Evolutionary conservation across 108 stramenopile species (phyloP), one percentile per base, ranked within the genome.

Genomic region (Skeletonema tropicum): DNA sequence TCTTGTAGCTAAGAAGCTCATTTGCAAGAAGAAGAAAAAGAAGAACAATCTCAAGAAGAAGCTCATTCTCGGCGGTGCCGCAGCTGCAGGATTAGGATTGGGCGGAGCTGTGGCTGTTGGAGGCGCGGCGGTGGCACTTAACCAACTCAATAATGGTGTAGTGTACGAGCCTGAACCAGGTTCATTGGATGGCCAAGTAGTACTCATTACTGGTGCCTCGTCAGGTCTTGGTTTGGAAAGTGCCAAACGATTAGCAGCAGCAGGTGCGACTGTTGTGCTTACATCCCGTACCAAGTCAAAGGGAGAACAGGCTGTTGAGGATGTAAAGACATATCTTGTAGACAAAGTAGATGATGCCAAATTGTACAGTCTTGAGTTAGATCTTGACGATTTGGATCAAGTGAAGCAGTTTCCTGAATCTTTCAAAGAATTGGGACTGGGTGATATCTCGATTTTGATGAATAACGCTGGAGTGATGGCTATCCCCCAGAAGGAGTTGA

Each of bases 381-480:
- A 92, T 74, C 67, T 92, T 41, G 83, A 86, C 69, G 83, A 90
- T 74, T 73, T 92, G 33, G 70, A 67, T 3, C 81, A 77, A 59
- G 88, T 90, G 55, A 88, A 86, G 64, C 65, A 80, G 29, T 90
- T 92, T 68, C 88, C 89, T 1, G 60, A 79, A 33, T 57, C 64
- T n/a, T 87, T 71, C 71, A 72, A 73, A 64, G 62, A 26, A 23
- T 57, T 83, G 23, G 76, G 70, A 11, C 29, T 84, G 2, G 76
- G 66, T 29, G 55, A 78, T 12, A 76, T 94, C 26, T 85, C 89
- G 48, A 87, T 93, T 10, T 69, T 94, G 38, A 62, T 97, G 60
- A 94, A 95, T 68, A 97, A 97, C 84, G 96, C 96, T 12, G 96
- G 94, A 14, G 89, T 97, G 31, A 96, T 96, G 95, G 93, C 93